A percentile compares a stretch with the other conserved stretches of the same genome.
Evolutionary conservation across 179 eudicot genomes (phyloP).

Genomic region (Silene coronaria): DNA sequence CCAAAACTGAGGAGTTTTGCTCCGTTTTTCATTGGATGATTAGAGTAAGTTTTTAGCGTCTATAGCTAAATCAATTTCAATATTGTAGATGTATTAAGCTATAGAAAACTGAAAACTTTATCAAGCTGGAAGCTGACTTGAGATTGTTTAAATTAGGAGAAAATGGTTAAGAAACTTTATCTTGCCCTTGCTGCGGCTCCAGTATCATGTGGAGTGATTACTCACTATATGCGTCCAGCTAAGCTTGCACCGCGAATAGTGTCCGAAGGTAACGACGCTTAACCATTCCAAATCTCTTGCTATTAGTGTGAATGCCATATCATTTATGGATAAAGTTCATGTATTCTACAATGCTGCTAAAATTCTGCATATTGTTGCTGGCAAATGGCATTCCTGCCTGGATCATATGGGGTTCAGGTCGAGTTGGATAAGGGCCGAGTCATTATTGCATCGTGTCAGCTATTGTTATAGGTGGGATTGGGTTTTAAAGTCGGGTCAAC

Average conservation of each 20-base stretch:
- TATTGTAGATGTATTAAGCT: neutral
- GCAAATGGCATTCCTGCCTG: neutral
- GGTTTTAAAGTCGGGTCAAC: neutral
- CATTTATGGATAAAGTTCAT: neutral
- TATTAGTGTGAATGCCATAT: neutral
- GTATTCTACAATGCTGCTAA: neutral
- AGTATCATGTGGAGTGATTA: slow-evolving; percentile 60
- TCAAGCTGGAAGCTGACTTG: slow-evolving; percentile 2
- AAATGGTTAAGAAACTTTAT: slow-evolving; percentile 81
- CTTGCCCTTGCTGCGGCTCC: slow-evolving; percentile 91
- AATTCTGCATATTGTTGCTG: neutral
- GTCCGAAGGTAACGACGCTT: slow-evolving; percentile 57
- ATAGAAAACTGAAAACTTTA: neutral
- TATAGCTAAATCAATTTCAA: neutral
- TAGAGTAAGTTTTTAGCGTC: slow-evolving; percentile 51
- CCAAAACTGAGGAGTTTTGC: slow-evolving; percentile 74
- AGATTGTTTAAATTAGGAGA: slow-evolving; percentile 47
- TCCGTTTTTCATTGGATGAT: slow-evolving; percentile 73
- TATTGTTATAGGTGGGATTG: neutral
- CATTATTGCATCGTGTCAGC: neutral
- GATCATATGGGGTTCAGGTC: too few species aligned
- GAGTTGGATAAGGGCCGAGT: neutral
- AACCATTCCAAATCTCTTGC: neutral
- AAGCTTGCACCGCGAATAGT: slow-evolving; percentile 71
- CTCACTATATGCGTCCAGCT: slow-evolving; percentile 83